phyloP scores from a whole-genome alignment of 345 rosid genomes.

The Salix caprea region DNA sequence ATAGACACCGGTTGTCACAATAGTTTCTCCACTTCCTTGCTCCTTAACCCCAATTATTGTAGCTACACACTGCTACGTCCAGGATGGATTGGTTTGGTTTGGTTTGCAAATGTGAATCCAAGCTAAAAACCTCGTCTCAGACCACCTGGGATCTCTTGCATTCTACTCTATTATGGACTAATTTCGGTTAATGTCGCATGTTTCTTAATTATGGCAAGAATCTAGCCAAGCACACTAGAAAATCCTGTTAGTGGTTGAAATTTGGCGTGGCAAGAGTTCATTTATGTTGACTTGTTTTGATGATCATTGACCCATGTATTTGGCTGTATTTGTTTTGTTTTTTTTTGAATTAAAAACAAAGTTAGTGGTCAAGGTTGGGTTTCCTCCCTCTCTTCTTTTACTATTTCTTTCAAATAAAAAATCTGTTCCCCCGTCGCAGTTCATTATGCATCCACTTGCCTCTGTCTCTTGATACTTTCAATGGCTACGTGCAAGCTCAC shows the following conservation, averaged over 20 bases:
- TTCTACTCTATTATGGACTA: neutral
- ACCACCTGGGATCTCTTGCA: neutral
- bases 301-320: neutral
- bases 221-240: neutral
- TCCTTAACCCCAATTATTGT: neutral
- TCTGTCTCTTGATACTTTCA: no score
- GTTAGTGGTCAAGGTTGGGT: conserved; percentile 3
- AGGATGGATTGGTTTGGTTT: neutral
- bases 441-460: neutral
- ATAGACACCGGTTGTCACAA: conserved; percentile 36
- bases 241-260: neutral
- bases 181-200: neutral
- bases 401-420: neutral
- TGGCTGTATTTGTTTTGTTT: neutral
- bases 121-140: neutral
- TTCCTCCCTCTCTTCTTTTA: neutral
- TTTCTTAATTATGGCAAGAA: neutral
- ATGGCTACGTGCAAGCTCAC: no score
- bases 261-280: neutral
- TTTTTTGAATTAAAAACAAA: conserved; percentile 2
- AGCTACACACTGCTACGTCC: neutral
- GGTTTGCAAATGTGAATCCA: neutral
- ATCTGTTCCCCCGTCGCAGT: neutral
- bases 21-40: conserved; percentile 31
- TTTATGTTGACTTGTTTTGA: neutral